Base-by-base conservation (phyloP, 768 basidiomycete genomes). In the Steccherinum ochraceum region DNA sequence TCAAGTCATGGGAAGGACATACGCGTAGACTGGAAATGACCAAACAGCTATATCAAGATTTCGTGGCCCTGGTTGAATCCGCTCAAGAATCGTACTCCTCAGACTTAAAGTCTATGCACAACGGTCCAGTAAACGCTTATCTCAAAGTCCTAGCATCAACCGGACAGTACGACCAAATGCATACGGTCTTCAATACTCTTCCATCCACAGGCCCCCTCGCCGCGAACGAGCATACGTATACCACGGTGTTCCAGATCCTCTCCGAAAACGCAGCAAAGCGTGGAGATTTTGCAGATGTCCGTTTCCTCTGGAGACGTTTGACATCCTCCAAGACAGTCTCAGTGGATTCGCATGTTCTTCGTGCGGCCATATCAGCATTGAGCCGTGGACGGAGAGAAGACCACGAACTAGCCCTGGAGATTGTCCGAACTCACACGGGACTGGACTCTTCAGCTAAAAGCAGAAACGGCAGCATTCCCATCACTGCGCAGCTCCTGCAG, bases 151-250 rank as follows among this genome's bases (percentile, higher is more conserved):
- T 92, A 5, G 84, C 80, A 46, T 73, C 74, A 27, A 75, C 79
- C 5, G 75, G 77, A 12, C 66, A 75, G 10, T 77, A 83, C 52
- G 81, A 88, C 55, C 77, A 77, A 51, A 75, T 89, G 13, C 87
- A 89, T 56, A 86, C 90, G 53, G 79, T 91, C 45, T 91, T 82
- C 67, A 79, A 86, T 55, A 72, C 73, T 12, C 66, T 92, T 63
- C 81, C 83, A 49, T 60, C 73, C n/a, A 73, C 79, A 2, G 87
- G 86, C 5, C 78, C 76, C 2, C 60, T 82, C n/a, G 71, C 80
- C 0, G 79, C 89, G 3, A 72, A 83, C 56, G 72, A 73, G 46
- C 30, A 35, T 16, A 69, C 86, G 20, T 90, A 78, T 64, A 79
- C 84, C 5, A 76, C 78, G 45, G 78, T 92, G 69, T 77, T 93